phyloP scores from a whole-genome alignment of 805 yeast genomes.

The Wickerhamiella occidentalis region DNA sequence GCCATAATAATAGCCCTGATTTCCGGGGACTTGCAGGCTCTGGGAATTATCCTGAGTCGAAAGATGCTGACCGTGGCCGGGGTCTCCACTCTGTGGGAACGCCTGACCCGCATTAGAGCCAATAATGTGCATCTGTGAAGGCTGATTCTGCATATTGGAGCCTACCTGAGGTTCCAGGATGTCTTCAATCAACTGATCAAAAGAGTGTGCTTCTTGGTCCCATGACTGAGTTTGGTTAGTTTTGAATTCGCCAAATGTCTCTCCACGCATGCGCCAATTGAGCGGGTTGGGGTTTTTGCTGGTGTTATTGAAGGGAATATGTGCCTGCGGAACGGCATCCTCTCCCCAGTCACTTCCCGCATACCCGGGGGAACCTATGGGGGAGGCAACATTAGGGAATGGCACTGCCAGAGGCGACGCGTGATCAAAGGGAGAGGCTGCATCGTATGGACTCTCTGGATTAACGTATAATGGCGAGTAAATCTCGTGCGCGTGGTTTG shows the following conservation, averaged over 20 bases:
- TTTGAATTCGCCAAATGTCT: background rate
- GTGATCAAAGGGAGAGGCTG: background rate
- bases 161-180: background rate
- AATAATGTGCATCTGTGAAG: background rate
- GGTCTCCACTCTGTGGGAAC: background rate
- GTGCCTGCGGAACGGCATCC: background rate
- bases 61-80: background rate
- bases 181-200: constrained; percentile 1
- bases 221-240: background rate
- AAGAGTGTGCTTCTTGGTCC: background rate
- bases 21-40: constrained; percentile 8
- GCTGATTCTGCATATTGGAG: background rate
- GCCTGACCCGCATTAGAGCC: background rate
- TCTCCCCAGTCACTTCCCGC: constrained; percentile 1
- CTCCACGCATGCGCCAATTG: background rate
- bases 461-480: constrained; percentile 6
- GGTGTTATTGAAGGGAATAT: background rate
- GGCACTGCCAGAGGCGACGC: constrained; percentile 1
- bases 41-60: background rate
- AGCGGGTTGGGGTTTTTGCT: background rate
- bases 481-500: background rate
- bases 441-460: constrained; percentile 8
- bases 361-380: background rate
- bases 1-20: background rate
- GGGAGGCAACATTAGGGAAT: background rate